Conservation (phyloP, 495 filamentous ascomycete species). For the Chaetomium fimeti region DNA sequence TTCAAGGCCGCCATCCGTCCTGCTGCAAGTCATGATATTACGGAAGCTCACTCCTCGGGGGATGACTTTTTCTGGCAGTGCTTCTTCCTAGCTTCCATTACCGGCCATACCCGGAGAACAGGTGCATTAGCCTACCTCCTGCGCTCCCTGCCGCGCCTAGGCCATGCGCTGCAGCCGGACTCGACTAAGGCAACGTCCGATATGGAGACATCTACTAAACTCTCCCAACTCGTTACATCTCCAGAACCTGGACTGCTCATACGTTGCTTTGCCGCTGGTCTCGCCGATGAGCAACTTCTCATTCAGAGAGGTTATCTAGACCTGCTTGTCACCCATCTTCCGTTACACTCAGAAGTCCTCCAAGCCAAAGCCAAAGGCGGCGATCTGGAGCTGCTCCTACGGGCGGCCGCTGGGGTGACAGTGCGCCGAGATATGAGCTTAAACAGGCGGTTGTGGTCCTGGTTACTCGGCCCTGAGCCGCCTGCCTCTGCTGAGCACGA, state of each 20-base stretch:
- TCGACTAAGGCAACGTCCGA: conserved; percentile 24
- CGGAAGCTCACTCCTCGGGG: conserved; percentile 55
- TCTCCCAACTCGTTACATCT: conserved; percentile 74
- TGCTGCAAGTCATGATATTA: conserved; percentile 45
- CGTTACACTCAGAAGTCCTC: conserved; percentile 80
- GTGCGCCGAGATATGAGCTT: conserved; percentile 90
- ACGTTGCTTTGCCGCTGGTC: conserved; percentile 83
- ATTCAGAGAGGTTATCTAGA: conserved; percentile 94
- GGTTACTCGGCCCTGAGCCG: conserved; percentile 85
- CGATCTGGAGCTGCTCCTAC: conserved; percentile 77
- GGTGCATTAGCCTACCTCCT: conserved; percentile 83
- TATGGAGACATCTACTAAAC: conserved; percentile 42
- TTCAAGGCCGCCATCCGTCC: conserved; percentile 67
- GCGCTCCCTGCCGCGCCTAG: conserved; percentile 75
- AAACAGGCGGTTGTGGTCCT: conserved; percentile 92
- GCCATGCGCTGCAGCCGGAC: conserved; percentile 35
- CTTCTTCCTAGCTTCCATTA: conserved; percentile 90
- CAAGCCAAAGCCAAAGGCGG: conserved; percentile 65
- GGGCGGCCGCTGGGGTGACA: conserved; percentile 81
- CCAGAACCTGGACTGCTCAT: conserved; percentile 91
- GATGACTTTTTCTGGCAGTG: conserved; percentile 98
- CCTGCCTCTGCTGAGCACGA: conserved; percentile 46
- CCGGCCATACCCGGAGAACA: conserved; percentile 74
- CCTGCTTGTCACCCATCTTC: conserved; percentile 84
- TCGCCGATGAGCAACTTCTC: conserved; percentile 85